Percentiles rank a stretch among this genome's conserved stretches.
Evolutionary conservation across 805 yeast species (phyloP).

Genomic region (Kazachstania viticola): DNA sequence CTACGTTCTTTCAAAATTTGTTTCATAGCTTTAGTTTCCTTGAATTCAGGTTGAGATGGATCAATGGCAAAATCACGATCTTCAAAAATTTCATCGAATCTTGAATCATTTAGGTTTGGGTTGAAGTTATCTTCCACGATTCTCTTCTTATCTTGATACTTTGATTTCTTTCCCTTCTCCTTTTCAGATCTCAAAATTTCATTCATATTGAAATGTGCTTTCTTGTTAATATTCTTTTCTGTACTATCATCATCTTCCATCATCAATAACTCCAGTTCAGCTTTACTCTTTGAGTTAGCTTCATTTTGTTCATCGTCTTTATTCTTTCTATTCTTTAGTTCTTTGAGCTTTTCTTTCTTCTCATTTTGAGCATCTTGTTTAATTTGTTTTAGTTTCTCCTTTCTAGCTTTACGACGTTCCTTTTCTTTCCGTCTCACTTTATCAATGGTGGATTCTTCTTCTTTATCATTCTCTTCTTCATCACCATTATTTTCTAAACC

Average conservation of each 20-base stretch:
- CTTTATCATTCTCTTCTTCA: conserved; percentile 27
- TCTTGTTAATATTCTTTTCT: conserved; percentile 25
- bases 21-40: conserved; percentile 79
- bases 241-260: conserved; percentile 47
- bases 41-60: conserved; percentile 83
- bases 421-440: conserved; percentile 78
- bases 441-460: conserved; percentile 65
- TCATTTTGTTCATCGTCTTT: conserved; percentile 23
- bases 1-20: conserved; percentile 66
- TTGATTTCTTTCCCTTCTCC: conserved; percentile 39
- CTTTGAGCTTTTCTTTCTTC: conserved; percentile 33
- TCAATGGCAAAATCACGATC: conserved; percentile 89
- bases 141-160: conserved; percentile 35
- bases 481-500: conserved; percentile 42
- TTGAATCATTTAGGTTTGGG: conserved; percentile 68
- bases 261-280: conserved; percentile 55
- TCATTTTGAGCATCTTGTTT: conserved; percentile 41
- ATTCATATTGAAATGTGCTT: conserved; percentile 68
- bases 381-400: conserved; percentile 58
- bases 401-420: conserved; percentile 80
- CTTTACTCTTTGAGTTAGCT: conserved; percentile 34
- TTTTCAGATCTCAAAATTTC: conserved; percentile 68
- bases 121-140: conserved; percentile 46
- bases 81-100: conserved; percentile 76
- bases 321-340: conserved; percentile 16